phyloP scores from a whole-genome alignment of 805 yeast species.

The Naumovozyma baii region DNA sequence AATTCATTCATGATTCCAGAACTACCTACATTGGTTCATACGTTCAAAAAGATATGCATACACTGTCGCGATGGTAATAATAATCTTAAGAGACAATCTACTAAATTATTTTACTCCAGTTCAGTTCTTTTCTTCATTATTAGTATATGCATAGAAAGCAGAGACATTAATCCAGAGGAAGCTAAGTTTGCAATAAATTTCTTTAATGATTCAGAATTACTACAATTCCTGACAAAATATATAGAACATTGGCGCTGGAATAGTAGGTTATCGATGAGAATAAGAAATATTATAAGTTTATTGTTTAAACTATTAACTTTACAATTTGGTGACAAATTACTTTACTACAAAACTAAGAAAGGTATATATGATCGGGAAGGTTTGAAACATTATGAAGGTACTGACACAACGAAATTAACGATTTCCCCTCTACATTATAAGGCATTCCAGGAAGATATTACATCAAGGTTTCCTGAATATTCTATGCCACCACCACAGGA shows the following conservation, averaged over 20 bases:
- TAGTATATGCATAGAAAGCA: conserved; percentile 16
- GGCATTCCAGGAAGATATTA: conserved; percentile 65
- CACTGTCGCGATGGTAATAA: conserved; percentile 18
- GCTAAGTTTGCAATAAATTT: conserved; percentile 7
- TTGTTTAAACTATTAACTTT: conserved; percentile 45
- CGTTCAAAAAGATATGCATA: conserved; percentile 16
- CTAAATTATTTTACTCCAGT: conserved; percentile 18
- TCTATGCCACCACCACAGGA: conserved; percentile 37
- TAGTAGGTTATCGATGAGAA: conserved; percentile 35
- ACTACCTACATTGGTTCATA: conserved; percentile 8
- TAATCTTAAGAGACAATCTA: conserved; percentile 14
- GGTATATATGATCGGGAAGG: conserved; percentile 37
- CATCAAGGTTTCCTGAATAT: conserved; percentile 66
- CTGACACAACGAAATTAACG: conserved; percentile 27
- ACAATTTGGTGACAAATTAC: conserved; percentile 50
- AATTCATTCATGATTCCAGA: conserved; percentile 11
- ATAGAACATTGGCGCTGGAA: conserved; percentile 64
- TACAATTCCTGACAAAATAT: conserved; percentile 37
- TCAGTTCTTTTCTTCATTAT: conserved; percentile 20
- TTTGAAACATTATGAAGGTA: conserved; percentile 16
- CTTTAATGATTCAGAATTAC: conserved; percentile 25
- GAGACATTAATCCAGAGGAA: conserved; percentile 6
- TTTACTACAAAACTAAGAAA: conserved; percentile 36
- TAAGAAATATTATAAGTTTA: conserved; percentile 47
- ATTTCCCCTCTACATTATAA: conserved; percentile 83